Conservation (phyloP, 441 rosid species). For the Iberis amara region DNA sequence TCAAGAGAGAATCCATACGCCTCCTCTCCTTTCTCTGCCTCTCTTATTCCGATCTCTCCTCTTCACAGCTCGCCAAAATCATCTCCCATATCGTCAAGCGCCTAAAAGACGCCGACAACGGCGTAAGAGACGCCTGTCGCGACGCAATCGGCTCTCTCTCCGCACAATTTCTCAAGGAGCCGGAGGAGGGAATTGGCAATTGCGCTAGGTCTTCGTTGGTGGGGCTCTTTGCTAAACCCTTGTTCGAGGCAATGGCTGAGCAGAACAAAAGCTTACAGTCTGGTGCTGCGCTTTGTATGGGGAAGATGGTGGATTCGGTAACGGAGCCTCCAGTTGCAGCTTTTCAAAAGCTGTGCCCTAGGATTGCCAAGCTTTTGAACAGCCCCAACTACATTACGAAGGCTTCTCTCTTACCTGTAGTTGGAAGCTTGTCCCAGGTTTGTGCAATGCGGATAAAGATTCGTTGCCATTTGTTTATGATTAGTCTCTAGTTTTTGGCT, state of each 20-base stretch:
- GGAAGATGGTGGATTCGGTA: slow-evolving; percentile 74
- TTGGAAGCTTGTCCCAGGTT: slow-evolving; percentile 85
- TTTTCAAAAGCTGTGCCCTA: slow-evolving; percentile 73
- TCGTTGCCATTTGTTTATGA: too few species aligned
- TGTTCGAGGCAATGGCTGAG: slow-evolving; percentile 89
- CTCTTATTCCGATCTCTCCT: slow-evolving; percentile 51
- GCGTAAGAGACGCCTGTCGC: slow-evolving; percentile 77
- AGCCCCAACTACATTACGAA: slow-evolving; percentile 72
- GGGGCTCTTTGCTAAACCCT: slow-evolving; percentile 70
- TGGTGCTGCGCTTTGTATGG: slow-evolving; percentile 88
- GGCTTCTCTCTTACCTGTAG: slow-evolving; percentile 67
- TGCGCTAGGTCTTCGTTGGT: slow-evolving; percentile 37
- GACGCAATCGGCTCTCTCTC: slow-evolving; percentile 71
- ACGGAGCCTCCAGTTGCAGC: slow-evolving; percentile 47
- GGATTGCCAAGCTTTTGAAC: slow-evolving; percentile 75
- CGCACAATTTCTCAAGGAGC: slow-evolving; percentile 49
- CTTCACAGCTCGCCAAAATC: slow-evolving; percentile 61
- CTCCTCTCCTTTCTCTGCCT: slow-evolving; percentile 62
- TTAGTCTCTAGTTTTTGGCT: too few species aligned
- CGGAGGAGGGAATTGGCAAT: slow-evolving; percentile 30
- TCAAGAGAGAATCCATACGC: slow-evolving; percentile 46
- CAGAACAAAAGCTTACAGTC: slow-evolving; percentile 82
- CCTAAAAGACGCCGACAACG: slow-evolving; percentile 77
- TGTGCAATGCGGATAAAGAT: slow-evolving; percentile 11
- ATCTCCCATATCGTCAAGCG: slow-evolving; percentile 60